Evolutionary conservation across 345 rosid species (phyloP).

Genomic region (Populus davidiana): DNA sequence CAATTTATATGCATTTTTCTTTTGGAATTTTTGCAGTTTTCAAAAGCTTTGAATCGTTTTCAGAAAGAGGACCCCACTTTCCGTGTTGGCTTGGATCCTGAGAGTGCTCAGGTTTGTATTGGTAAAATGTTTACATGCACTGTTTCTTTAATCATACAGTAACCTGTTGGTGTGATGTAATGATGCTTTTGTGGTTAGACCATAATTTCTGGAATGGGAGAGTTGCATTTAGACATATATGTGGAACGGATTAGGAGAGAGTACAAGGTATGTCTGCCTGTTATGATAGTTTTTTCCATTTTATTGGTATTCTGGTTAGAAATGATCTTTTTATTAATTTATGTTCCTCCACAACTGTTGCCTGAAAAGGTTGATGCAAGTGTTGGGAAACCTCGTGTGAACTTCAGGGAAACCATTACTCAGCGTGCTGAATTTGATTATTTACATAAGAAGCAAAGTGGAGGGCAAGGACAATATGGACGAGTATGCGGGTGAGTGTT

Average conservation of each 20-base stretch:
- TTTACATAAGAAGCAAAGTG: conserved; percentile 95
- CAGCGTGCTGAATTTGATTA: conserved; percentile 89
- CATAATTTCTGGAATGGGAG: conserved; percentile 99
- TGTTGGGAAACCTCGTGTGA: conserved; percentile 97
- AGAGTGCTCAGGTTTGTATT: conserved; percentile 80
- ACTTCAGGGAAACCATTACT: conserved; percentile 92
- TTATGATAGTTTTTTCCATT: conserved; percentile 1
- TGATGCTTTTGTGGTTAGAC: conserved; percentile 50
- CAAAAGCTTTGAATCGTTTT: conserved; percentile 95
- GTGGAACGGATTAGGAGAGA: conserved; percentile 95
- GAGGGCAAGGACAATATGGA: conserved; percentile 99
- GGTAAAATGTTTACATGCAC: conserved; percentile 2
- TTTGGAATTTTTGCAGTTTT: conserved; percentile 49
- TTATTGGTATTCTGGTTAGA: not conserved
- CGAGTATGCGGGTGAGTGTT: conserved; percentile 76
- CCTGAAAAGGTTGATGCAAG: conserved; percentile 82
- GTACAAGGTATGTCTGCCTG: conserved; percentile 58
- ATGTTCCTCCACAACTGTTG: not conserved
- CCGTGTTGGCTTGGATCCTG: conserved; percentile 97
- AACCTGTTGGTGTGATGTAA: not conserved
- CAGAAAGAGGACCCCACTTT: conserved; percentile 97
- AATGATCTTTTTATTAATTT: not conserved
- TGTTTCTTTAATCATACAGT: not conserved
- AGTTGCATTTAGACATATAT: conserved; percentile 91
- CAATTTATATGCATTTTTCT: not conserved